These are phyloP conservation scores for Medicago ruthenica DNA, from an alignment of 306 rosid genomes.

Conservation along the genomic window DNA sequence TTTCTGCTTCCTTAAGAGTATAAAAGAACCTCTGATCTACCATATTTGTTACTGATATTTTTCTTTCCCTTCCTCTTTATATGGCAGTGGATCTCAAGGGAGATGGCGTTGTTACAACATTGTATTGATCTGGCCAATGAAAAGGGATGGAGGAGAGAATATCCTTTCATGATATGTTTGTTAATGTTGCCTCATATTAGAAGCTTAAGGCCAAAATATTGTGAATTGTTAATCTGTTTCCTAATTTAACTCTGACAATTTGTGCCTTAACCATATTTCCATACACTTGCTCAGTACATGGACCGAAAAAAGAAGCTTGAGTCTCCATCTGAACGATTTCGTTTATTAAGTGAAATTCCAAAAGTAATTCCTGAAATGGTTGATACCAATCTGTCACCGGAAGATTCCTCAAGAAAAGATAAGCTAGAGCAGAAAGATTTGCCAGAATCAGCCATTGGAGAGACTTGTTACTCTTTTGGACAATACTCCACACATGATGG, in stretches of 20 bases:
- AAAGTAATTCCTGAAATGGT: conserved; percentile 14
- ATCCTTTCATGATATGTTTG: conserved; percentile 61
- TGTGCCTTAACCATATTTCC: conserved; percentile 65
- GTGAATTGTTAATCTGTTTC: conserved; percentile 12
- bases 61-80: conserved; percentile 20
- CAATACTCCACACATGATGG: conserved; percentile 29
- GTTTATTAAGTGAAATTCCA: conserved; percentile 58
- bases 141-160: conserved; percentile 94
- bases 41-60: conserved; percentile 31
- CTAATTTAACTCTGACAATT: conserved; percentile 30
- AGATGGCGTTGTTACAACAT: conserved; percentile 62
- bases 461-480: conserved; percentile 37
- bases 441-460: conserved; percentile 40
- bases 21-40: neutral
- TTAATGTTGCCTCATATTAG: conserved; percentile 24
- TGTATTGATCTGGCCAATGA: conserved; percentile 84
- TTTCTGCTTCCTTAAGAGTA: conserved; percentile 15
- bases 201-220: conserved; percentile 19
- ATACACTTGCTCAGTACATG: conserved; percentile 62
- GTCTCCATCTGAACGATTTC: conserved; percentile 58
- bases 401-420: conserved; percentile 45
- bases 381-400: conserved; percentile 41
- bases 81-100: conserved; percentile 74
- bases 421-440: conserved; percentile 46
- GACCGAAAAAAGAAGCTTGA: conserved; percentile 57